These are phyloP conservation scores for Microthyrium microscopicum DNA, from an alignment of 2,329 filamentous ascomycete genomes.

Conservation along the genomic window DNA sequence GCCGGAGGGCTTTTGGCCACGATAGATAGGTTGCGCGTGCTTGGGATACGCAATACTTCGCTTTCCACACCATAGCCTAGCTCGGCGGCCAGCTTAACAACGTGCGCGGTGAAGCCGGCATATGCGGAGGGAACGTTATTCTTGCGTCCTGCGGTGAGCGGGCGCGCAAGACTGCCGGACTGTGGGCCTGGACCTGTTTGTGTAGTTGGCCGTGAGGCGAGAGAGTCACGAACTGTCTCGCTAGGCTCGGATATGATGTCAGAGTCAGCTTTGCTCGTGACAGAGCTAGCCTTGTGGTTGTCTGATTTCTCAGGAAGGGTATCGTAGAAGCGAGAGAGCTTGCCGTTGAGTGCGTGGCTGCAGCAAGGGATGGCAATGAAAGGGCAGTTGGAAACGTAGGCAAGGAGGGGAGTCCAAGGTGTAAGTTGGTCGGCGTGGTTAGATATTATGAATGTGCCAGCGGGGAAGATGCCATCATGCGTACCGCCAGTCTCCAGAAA, in stretches of 20 bases:
- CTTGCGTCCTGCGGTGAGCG: neutral
- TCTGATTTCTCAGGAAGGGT: neutral
- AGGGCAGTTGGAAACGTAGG: slow-evolving; percentile 54
- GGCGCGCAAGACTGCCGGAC: slow-evolving; percentile 15
- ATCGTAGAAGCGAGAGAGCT: slow-evolving; percentile 38
- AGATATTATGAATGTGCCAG: slow-evolving; percentile 77
- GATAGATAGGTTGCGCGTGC: slow-evolving; percentile 71
- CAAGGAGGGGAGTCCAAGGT: slow-evolving; percentile 84
- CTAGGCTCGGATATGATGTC: neutral
- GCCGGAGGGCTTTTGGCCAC: slow-evolving; percentile 54
- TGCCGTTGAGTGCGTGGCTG: slow-evolving; percentile 69
- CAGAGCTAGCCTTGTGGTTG: neutral
- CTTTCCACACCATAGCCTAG: slow-evolving; percentile 64
- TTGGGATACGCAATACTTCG: slow-evolving; percentile 80
- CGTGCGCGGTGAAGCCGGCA: slow-evolving; percentile 67
- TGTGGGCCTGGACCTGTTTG: slow-evolving; percentile 8
- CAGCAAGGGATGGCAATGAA: slow-evolving; percentile 95
- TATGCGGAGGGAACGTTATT: slow-evolving; percentile 48
- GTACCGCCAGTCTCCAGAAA: slow-evolving; percentile 1
- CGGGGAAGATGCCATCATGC: slow-evolving; percentile 49
- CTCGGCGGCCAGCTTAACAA: slow-evolving; percentile 49
- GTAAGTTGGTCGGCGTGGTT: slow-evolving; percentile 97
- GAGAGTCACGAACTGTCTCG: neutral
- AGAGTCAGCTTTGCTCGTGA: neutral
- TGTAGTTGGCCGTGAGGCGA: slow-evolving; percentile 1